Conservation (phyloP, 176 grass and related monocot genomes). For the Triticum monococcum region DNA sequence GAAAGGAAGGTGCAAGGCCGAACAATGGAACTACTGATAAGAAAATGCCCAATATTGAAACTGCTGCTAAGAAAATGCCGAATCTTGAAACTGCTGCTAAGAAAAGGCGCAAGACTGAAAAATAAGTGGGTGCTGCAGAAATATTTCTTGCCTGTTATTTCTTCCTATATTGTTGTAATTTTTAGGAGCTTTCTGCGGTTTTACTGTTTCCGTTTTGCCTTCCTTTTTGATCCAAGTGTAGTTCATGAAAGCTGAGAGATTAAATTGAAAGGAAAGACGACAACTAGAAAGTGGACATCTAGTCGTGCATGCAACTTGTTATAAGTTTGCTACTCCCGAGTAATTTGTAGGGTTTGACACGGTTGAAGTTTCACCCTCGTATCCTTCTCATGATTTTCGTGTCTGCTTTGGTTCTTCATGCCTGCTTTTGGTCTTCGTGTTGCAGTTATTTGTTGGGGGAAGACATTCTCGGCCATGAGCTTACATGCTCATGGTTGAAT, state of each 20-base stretch:
- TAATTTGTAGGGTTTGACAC: too few species aligned
- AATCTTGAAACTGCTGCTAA: slow-evolving; percentile 18
- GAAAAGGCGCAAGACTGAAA: slow-evolving; percentile 46
- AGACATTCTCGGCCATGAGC: too few species aligned
- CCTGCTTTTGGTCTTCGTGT: too few species aligned
- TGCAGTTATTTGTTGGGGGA: too few species aligned
- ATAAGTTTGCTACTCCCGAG: neutral
- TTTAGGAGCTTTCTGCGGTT: neutral
- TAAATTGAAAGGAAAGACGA: neutral
- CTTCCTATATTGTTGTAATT: neutral
- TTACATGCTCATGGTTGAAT: too few species aligned
- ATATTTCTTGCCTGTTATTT: neutral
- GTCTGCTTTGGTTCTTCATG: too few species aligned
- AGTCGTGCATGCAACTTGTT: neutral
- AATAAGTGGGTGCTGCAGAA: slow-evolving; percentile 4
- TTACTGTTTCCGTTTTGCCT: neutral
- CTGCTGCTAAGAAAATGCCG: neutral
- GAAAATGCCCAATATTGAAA: neutral
- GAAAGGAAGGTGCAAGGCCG: slow-evolving; percentile 32
- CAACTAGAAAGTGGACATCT: neutral
- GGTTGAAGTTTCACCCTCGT: too few species aligned
- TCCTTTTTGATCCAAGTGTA: neutral
- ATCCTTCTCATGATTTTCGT: too few species aligned
- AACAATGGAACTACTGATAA: neutral
- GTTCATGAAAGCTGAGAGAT: neutral